Evolutionary conservation across 2,329 filamentous ascomycete genomes (phyloP), one percentile per base, ranked within the genome.

Genomic region (Calonectria pseudoreteaudii): DNA sequence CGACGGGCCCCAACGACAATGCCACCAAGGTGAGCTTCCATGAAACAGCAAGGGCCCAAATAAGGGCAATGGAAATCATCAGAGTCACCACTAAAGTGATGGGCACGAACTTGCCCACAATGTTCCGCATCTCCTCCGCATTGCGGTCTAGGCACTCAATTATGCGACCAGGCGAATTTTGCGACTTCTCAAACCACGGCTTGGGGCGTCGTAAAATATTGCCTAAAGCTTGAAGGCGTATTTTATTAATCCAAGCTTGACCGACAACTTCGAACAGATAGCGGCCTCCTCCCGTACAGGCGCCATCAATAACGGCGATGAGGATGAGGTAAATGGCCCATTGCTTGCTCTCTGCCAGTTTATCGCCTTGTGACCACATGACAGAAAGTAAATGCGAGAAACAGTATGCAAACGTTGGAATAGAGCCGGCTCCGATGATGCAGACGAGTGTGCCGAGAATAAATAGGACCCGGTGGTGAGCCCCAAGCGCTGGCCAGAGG

Each of bases 11-110:
- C 58, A 91, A 91, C 0, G 91, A 89, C 9, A 98, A 86, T 1
- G 93, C 91, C 18, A 98, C 93, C 0, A 98, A 86, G 0, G 95
- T 94, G 36, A 98, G 86, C 80, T 93, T 93, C 95, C 95, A 98
- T 56, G 92, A 93, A 36, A 94, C 90, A 0, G 88, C 82, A 20
- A 97, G 83, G 5, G 94, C 92, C 96, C 95, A 98, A 2, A 90
- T 80, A 9, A 97, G 80, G 0, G 94, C 92, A n/a, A 93, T 89
- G 0, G 85, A 71, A 23, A 94, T 88, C 89, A 98, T 96, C 66
- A 91, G 84, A 0, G 87, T 81, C 4, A 94, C 92, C 13, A 93
- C 90, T 18, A 96, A 87, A 0, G 93, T 83, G 68, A 94, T 91
- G 1, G 94, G 93, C 0, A 93, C 88, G 80, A 98, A 98, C 1